Base-by-base conservation (phyloP, 2,329 filamentous ascomycete species). In the Emericellopsis cladophorae region DNA sequence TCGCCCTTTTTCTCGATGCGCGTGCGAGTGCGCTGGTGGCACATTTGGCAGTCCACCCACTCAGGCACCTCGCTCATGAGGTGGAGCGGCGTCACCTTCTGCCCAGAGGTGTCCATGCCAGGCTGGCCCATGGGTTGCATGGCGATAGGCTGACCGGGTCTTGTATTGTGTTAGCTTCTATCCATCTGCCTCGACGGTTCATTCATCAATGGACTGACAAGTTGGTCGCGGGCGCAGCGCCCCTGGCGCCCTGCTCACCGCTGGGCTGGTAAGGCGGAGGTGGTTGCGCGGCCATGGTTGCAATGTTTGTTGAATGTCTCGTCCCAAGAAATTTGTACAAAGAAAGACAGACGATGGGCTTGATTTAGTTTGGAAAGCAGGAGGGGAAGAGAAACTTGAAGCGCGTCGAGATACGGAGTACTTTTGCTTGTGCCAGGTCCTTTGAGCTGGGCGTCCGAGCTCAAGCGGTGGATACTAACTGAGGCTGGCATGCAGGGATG, bases 1-100 rank as follows among this genome's bases (percentile, higher is more conserved):
- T 42, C 18, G 40, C 40, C 40, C 16, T 31, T 40, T 16, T 32
- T 37, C 38, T 38, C 32, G 35, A 44, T 39, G 23, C 39, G 18
- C 16, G 42, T 44, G 14, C 24, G 26, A n/a, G 42, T 35, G 21
- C 42, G 34, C 34, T 39, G 16, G 11, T 38, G 15, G 35, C 42
- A 44, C 31, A 44, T 40, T 15, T 40, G 42, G 36, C 42, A 44
- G 31, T 44, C 42, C 4, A 44, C 31, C 34, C 26, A 38, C 16
- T 44, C 34, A 11, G 39, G 32, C 10, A 15, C 26, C 10, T 44
- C 42, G 23, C 16, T 32, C 7, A 44, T 16, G 4, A 44, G 39
- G 31, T 44, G 39, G 14, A 44, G 39, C 23, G 42, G 42, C 21
- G 39, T 41, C 22, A 44, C 42, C 22, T 24, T 40, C 26, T 40